These are phyloP conservation scores for Citrus australasica DNA, from an alignment of 345 rosid genomes.

Conservation along the genomic window DNA sequence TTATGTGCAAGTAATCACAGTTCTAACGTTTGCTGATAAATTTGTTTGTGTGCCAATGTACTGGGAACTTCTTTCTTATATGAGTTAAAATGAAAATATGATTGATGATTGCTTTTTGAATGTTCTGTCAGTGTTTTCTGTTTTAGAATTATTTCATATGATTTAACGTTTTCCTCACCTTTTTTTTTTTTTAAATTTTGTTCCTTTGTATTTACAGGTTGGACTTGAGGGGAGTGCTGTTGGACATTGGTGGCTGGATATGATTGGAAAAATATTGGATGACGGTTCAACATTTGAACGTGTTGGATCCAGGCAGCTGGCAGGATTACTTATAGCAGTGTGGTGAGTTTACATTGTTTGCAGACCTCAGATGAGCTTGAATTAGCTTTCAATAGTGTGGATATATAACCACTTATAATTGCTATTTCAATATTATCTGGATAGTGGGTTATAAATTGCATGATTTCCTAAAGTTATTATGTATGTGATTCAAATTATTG, in stretches of 20 bases:
- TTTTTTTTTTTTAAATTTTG: not conserved
- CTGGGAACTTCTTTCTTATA: not conserved
- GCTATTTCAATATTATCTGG: not conserved
- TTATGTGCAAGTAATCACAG: not conserved
- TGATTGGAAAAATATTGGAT: constrained; percentile 66
- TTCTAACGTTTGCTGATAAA: not conserved
- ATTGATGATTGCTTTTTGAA: not conserved
- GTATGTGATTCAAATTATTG: not conserved
- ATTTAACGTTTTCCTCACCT: not conserved
- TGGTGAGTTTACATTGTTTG: constrained; percentile 41
- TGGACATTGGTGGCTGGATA: constrained; percentile 83
- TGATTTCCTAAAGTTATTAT: not conserved
- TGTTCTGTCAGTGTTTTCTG: not conserved
- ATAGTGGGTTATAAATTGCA: not conserved
- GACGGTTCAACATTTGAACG: constrained; percentile 64
- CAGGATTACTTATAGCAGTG: constrained; percentile 73
- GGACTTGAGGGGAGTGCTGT: constrained; percentile 81
- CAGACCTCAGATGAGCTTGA: not conserved
- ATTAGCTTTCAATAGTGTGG: not conserved
- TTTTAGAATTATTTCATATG: not conserved
- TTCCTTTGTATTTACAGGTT: constrained; percentile 35
- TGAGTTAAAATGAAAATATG: not conserved
- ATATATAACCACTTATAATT: not conserved
- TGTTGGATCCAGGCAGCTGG: constrained; percentile 81
- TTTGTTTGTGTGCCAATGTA: not conserved